Base-by-base conservation (phyloP, 768 basidiomycete genomes). In the Rhodotorula kratochvilovae region DNA sequence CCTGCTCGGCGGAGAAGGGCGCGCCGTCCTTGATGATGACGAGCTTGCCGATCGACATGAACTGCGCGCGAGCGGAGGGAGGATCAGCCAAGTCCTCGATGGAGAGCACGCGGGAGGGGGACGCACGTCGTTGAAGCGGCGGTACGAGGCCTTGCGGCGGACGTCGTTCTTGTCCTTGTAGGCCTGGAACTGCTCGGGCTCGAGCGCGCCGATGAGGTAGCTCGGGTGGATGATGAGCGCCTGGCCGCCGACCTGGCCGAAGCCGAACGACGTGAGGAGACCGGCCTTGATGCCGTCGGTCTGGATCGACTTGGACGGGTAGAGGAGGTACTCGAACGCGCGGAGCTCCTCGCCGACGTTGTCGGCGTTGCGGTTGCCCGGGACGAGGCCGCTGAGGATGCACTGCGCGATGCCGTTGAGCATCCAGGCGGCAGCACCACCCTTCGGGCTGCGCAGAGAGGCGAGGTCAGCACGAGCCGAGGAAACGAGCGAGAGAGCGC, bases 191-290 rank as follows among this genome's bases (percentile, higher is more conserved):
- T 84, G 80, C n/a, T 86, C 83, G 1, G 91, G 87, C 70, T 92
- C 87, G 48, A 97, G 82, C 17, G 89, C 85, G 51, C 89, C 95
- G 73, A 94, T 87, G 73, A 96, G 85, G 82, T 91, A 91, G 75
- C 91, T 89, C 72, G 96, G 94, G 80, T 98, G 89, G 61, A 98
- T 79, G 77, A 97, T 84, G 74, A 94, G 85, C 55, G 88, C 90
- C 67, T 87, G 90, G 65, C 96, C 96, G 63, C 96, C 96, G 65
- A 97, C 95, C 86, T 97, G 96, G 77, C 96, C 94, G 83, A 98
- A 98, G 73, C 96, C 95, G 81, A 95, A 95, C 23, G 91, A 93
- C 1, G 92, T 93, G 88, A 91, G 74, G 35, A 75, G 59, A 60
- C 61, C 74, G 45, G 76, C 76, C 72, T 78, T 78, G 77, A 80